These are phyloP conservation scores for Tubosaeta sp. DNA, from an alignment of 768 basidiomycete species.

Conservation along the genomic window DNA sequence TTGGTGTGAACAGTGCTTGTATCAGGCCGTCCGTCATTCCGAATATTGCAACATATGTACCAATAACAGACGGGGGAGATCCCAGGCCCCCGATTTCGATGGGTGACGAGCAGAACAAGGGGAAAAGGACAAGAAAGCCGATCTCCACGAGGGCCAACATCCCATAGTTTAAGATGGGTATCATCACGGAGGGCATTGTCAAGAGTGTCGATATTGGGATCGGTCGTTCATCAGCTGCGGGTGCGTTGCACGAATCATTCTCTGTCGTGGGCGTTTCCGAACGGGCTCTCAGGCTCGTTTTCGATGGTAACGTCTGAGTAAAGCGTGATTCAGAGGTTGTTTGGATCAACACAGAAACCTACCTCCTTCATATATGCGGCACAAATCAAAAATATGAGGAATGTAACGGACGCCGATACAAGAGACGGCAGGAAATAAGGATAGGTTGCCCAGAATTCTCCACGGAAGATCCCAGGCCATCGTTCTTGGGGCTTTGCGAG, in stretches of 20 bases:
- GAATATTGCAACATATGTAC: slow-evolving; percentile 31
- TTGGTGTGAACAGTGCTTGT: slow-evolving; percentile 39
- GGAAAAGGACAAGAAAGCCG: slow-evolving; percentile 34
- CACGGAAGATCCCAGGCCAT: slow-evolving; percentile 46
- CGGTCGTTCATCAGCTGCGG: slow-evolving; percentile 1
- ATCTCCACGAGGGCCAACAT: slow-evolving; percentile 40
- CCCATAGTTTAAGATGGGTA: slow-evolving; percentile 41
- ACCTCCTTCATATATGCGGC: slow-evolving; percentile 30
- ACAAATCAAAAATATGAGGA: slow-evolving; percentile 15
- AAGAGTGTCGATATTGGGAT: slow-evolving; percentile 32
- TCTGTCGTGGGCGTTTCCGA: not conserved
- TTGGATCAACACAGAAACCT: not conserved
- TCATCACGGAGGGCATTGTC: slow-evolving; percentile 29
- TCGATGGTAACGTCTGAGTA: slow-evolving; percentile 22
- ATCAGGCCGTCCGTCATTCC: slow-evolving; percentile 39
- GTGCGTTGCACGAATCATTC: not conserved
- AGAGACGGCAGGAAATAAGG: slow-evolving; percentile 37
- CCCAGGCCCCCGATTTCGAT: slow-evolving; percentile 40
- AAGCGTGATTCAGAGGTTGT: not conserved
- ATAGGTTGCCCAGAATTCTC: slow-evolving; percentile 33
- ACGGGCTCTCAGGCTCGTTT: not conserved
- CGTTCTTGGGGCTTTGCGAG: slow-evolving; percentile 52
- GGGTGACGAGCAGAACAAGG: slow-evolving; percentile 44
- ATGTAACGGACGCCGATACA: slow-evolving; percentile 13
- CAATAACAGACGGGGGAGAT: slow-evolving; percentile 38